A percentile compares a stretch with the other conserved stretches of the same genome.
Evolutionary conservation across 306 rosid species (phyloP).

Genomic region (Citrullus amarus): DNA sequence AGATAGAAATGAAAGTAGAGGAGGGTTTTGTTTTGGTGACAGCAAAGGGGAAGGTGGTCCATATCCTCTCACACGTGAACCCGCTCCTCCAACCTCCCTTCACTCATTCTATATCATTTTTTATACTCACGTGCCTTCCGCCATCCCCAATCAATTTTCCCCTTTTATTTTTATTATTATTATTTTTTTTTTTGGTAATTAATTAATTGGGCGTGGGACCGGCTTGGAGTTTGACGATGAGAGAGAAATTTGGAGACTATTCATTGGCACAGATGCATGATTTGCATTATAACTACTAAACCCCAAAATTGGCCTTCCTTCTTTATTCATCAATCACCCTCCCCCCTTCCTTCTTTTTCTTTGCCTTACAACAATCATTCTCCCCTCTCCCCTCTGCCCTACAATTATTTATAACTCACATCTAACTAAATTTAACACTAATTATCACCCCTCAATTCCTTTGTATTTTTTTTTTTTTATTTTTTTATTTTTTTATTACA

Average conservation of each 20-base stretch:
- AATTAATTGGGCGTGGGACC: background rate
- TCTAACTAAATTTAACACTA: too few relatives aligned
- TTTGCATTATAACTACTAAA: background rate
- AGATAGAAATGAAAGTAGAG: background rate
- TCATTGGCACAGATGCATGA: background rate
- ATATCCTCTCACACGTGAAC: background rate
- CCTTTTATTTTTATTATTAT: too few relatives aligned
- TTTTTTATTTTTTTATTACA: too few relatives aligned
- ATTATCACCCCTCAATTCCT: too few relatives aligned
- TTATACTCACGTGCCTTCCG: background rate
- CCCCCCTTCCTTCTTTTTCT: too few relatives aligned
- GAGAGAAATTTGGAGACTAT: background rate
- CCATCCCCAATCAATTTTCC: background rate
- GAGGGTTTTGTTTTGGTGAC: background rate
- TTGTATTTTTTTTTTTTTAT: too few relatives aligned
- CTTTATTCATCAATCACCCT: too few relatives aligned
- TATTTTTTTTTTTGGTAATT: background rate
- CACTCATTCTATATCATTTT: background rate
- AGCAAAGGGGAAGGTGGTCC: conserved; percentile 2
- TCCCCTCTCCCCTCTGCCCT: too few relatives aligned
- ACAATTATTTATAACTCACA: too few relatives aligned
- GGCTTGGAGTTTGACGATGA: background rate
- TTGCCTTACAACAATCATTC: too few relatives aligned
- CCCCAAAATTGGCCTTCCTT: background rate
- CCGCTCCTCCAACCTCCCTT: background rate